phyloP scores from a whole-genome alignment of 202 grass and related monocot genomes.

The Elaeis oleifera region DNA sequence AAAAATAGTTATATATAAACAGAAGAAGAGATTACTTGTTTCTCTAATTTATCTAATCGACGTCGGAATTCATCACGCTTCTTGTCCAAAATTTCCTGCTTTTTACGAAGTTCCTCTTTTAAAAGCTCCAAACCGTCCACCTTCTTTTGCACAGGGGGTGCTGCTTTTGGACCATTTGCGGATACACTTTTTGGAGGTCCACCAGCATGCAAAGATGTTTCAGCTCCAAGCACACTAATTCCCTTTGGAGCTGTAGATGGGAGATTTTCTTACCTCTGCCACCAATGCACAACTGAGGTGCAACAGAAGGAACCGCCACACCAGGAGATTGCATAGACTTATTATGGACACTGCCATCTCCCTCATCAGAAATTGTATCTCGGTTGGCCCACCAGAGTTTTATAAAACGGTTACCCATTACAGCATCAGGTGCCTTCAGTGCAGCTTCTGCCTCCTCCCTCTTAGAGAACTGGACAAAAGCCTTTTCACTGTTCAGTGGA shows the following conservation, averaged over 20 bases:
- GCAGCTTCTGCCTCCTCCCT: constrained; percentile 95
- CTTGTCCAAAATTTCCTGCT: constrained; percentile 81
- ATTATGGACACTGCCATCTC: constrained; percentile 23
- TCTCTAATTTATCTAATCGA: constrained; percentile 69
- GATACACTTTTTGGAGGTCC: constrained; percentile 29
- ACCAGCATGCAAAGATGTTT: constrained; percentile 27
- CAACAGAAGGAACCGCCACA: constrained; percentile 16
- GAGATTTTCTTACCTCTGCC: constrained; percentile 42
- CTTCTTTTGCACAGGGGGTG: constrained; percentile 45
- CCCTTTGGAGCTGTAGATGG: constrained; percentile 38
- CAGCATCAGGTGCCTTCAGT: constrained; percentile 82
- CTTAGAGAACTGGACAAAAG: constrained; percentile 94
- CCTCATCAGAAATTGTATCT: constrained; percentile 59
- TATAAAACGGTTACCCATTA: constrained; percentile 98
- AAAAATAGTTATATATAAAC: constrained; percentile 1
- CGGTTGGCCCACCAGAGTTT: constrained; percentile 95
- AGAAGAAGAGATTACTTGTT: constrained; percentile 51
- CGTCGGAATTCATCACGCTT: constrained; percentile 87
- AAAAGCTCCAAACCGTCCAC: constrained; percentile 60
- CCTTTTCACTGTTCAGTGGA: constrained; percentile 75
- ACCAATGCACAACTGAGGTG: constrained; percentile 24
- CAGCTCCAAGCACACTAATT: constrained; percentile 38
- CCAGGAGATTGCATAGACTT: constrained; percentile 27
- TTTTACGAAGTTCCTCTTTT: constrained; percentile 78
- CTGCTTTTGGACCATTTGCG: constrained; percentile 42